These are phyloP conservation scores for Diaporthe eres DNA, from an alignment of 2,329 filamentous ascomycete species.

Conservation along the genomic window DNA sequence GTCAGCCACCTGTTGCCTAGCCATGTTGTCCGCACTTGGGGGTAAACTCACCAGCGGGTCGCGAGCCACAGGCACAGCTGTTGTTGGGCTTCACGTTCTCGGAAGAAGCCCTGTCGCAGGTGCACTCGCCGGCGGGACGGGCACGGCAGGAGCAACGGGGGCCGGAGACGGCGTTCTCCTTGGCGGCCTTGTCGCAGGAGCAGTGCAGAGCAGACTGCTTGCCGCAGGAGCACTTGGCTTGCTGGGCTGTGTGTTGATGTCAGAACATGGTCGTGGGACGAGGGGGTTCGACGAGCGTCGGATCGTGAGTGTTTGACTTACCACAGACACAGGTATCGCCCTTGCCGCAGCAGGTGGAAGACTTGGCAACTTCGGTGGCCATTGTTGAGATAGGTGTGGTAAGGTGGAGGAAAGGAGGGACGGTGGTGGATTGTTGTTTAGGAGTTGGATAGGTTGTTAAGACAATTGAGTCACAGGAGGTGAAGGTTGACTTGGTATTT, in stretches of 20 bases:
- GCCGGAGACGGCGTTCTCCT: conserved; percentile 81
- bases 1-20: conserved; percentile 2
- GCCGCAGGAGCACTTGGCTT: conserved; percentile 88
- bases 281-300: background rate
- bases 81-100: conserved; percentile 78
- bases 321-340: conserved; percentile 69
- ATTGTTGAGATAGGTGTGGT: conserved; percentile 46
- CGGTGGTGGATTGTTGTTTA: background rate
- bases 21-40: background rate
- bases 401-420: background rate
- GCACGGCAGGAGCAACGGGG: conserved; percentile 87
- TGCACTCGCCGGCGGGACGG: conserved; percentile 84
- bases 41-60: conserved; percentile 73
- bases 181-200: conserved; percentile 81
- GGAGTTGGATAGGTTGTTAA: background rate
- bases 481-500: background rate
- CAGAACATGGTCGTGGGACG: background rate
- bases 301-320: conserved; percentile 54
- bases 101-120: conserved; percentile 77
- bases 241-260: conserved; percentile 62
- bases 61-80: conserved; percentile 82
- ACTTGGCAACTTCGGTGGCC: conserved; percentile 51
- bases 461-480: background rate
- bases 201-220: conserved; percentile 89
- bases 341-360: conserved; percentile 71